Evolutionary conservation across 2,329 filamentous ascomycete species (phyloP).

Genomic region (Ascochyta lentis): DNA sequence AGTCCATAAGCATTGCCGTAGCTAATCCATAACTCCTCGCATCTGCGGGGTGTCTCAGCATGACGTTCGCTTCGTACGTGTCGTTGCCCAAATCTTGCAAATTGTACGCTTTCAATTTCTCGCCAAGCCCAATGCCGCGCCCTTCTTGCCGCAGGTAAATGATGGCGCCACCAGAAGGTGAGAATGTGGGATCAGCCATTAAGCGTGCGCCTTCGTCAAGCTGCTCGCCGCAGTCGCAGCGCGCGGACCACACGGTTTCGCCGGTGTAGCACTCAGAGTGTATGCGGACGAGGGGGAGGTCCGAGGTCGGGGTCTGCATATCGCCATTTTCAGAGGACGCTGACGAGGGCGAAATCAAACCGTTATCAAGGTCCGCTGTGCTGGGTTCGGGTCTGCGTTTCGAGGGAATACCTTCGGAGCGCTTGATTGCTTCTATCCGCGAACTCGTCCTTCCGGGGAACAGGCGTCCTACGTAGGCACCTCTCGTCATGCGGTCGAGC

Average conservation of each 20-base stretch:
- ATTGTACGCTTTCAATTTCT: slow-evolving; percentile 98
- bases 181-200: slow-evolving; percentile 74
- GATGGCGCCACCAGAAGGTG: slow-evolving; percentile 79
- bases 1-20: slow-evolving; percentile 88
- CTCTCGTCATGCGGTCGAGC: slow-evolving; percentile 89
- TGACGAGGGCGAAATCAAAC: slow-evolving; percentile 25
- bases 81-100: slow-evolving; percentile 96
- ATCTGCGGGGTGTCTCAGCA: slow-evolving; percentile 91
- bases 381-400: slow-evolving; percentile 21
- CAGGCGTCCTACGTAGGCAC: slow-evolving; percentile 87
- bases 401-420: slow-evolving; percentile 44
- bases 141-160: slow-evolving; percentile 96
- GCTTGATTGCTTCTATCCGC: slow-evolving; percentile 62
- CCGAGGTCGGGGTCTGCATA: slow-evolving; percentile 36
- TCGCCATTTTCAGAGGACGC: slow-evolving; percentile 40
- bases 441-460: slow-evolving; percentile 85
- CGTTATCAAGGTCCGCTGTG: slow-evolving; percentile 18
- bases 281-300: slow-evolving; percentile 83
- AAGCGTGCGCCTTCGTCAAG: slow-evolving; percentile 93
- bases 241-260: slow-evolving; percentile 96
- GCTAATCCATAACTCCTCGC: slow-evolving; percentile 95
- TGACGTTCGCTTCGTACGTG: slow-evolving; percentile 92
- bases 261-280: slow-evolving; percentile 99
- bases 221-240: slow-evolving; percentile 97
- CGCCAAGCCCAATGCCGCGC: slow-evolving; percentile 89